Evolutionary conservation across 2,329 filamentous ascomycete species (phyloP), one percentile per base, ranked within the genome.

Genomic region (Sarocladium oryzae): DNA sequence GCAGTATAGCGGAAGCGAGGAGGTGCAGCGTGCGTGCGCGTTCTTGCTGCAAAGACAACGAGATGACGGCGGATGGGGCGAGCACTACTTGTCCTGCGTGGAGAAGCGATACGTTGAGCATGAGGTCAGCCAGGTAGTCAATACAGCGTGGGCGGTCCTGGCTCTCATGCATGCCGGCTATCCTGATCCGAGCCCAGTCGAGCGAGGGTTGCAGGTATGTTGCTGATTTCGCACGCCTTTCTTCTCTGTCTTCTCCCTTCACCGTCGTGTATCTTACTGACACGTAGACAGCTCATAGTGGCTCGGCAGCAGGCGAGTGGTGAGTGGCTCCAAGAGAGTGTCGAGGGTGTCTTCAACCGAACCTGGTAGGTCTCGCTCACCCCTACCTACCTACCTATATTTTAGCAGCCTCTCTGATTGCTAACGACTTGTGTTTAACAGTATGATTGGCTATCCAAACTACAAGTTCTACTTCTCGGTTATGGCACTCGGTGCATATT

Each of bases 1-100:
- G 68, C 85, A 76, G 2, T 89, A 90, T 58, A 70, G 71, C 36
- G 92, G 81, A 55, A 89, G 84, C 58, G 73, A 77, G 10, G 70
- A 81, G 52, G 79, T 88, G 8, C 79, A 79, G 52, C 78, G 80
- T 49, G 90, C 82, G 0, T 95, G 89, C 61, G 77, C 88, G 2
- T 96, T 95, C 69, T 73, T 96, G 26, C 67, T 65, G 28, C 77
- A 57, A 60, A 77, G 77, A 60, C 72, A 78, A 59, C 77, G 77
- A 63, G 71, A 75, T 51, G 24, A 52, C 24, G 21, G 10, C 40
- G 20, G 49, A 18, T 51, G 49, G 49, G 36, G 11, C 3, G 49
- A 51, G 35, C 32, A 51, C 23, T 36, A 38, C 33, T n/a, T 26
- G 18, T 38, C 32, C 32, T 23, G 37, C 35, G 24, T 18, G 33